phyloP scores from a whole-genome alignment of 352 stramenopile genomes.

The Phytophthora sojae region DNA sequence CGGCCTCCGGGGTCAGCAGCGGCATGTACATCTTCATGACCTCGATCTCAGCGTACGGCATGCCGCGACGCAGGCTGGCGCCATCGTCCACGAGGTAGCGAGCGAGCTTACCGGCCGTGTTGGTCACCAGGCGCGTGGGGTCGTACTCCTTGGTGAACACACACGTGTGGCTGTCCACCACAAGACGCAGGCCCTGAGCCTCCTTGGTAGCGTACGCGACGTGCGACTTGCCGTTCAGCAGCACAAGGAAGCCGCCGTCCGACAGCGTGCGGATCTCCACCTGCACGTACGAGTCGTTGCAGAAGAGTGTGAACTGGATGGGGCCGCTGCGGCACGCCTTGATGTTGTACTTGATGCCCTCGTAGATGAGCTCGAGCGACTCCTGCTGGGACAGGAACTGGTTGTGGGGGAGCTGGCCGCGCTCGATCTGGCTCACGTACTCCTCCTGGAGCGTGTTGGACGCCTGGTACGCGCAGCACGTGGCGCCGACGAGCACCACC shows the following conservation, averaged over 20 bases:
- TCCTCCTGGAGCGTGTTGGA: conserved; percentile 78
- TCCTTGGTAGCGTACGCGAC: conserved; percentile 97
- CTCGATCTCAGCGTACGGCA: conserved; percentile 90
- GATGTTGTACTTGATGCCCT: conserved; percentile 99
- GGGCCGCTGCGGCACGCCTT: conserved; percentile 89
- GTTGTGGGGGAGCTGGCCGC: conserved; percentile 93
- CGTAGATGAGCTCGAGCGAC: conserved; percentile 98
- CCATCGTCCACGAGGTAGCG: conserved; percentile 98
- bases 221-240: conserved; percentile 96
- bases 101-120: conserved; percentile 99
- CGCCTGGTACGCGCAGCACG: conserved; percentile 84
- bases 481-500: conserved; percentile 90
- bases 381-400: conserved; percentile 87
- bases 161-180: conserved; percentile 96
- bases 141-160: conserved; percentile 99
- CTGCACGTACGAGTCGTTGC: conserved; percentile 90
- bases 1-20: conserved; percentile 96
- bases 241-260: conserved; percentile 98
- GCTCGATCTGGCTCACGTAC: conserved; percentile 87
- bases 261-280: conserved; percentile 96
- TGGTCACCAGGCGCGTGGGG: conserved; percentile 96
- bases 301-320: conserved; percentile 93
- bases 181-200: conserved; percentile 90
- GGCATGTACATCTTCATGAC: conserved; percentile 99
- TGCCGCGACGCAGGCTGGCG: conserved; percentile 84